phyloP scores from a whole-genome alignment of 495 filamentous ascomycete genomes.

The Daldinia vernicosa region DNA sequence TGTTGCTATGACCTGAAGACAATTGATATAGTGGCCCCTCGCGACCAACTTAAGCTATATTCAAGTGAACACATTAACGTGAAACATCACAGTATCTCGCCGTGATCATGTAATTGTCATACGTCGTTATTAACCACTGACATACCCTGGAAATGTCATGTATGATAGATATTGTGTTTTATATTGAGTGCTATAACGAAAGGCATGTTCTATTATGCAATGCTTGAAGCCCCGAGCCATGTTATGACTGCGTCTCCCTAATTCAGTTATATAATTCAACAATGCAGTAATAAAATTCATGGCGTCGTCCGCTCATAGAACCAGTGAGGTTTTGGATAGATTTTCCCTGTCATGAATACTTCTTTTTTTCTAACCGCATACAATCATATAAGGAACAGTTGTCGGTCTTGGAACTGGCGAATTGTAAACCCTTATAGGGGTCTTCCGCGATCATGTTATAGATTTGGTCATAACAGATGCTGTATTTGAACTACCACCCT shows the following conservation, averaged over 20 bases:
- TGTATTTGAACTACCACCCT: no score
- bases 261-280: no score
- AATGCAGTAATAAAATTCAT: no score
- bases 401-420: no score
- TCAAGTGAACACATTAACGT: conserved; percentile 9
- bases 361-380: no score
- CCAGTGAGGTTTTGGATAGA: no score
- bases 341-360: no score
- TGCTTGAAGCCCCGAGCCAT: not conserved
- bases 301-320: no score
- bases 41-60: not conserved
- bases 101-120: conserved; percentile 4
- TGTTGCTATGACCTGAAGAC: not conserved
- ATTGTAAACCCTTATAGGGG: no score
- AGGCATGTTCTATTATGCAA: not conserved
- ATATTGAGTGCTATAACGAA: not conserved
- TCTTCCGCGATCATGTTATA: no score
- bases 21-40: not conserved
- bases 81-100: conserved; percentile 4
- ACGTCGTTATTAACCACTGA: conserved; percentile 1
- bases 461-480: no score
- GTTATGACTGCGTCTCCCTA: not conserved
- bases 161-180: not conserved
- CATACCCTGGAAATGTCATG: not conserved
- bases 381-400: no score